These are phyloP conservation scores for Ogataea nonfermentans DNA, from an alignment of 805 yeast genomes.

Conservation along the genomic window DNA sequence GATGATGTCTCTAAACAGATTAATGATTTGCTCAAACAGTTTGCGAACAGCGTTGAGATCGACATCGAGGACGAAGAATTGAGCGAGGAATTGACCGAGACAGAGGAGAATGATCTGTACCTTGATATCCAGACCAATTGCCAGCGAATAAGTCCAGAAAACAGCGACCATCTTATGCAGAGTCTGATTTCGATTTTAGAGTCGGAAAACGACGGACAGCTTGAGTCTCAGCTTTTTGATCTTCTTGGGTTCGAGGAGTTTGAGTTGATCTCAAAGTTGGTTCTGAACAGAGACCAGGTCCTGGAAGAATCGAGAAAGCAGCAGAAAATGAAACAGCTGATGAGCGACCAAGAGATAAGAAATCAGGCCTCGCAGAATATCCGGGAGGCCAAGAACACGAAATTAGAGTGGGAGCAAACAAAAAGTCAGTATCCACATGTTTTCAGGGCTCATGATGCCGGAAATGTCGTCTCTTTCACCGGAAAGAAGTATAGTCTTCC, in stretches of 20 bases:
- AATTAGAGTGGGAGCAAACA: constrained; percentile 44
- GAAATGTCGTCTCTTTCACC: constrained; percentile 67
- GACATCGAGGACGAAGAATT: constrained; percentile 21
- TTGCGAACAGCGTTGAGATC: constrained; percentile 25
- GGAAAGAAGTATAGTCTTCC: constrained; percentile 84
- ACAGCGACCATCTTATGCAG: constrained; percentile 19
- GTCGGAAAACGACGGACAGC: constrained; percentile 45
- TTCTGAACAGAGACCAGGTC: constrained; percentile 43
- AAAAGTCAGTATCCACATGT: constrained; percentile 81
- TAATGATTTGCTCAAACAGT: constrained; percentile 28
- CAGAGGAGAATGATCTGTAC: constrained; percentile 13
- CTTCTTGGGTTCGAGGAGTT: constrained; percentile 83
- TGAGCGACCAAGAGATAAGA: constrained; percentile 56
- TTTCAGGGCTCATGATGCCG: constrained; percentile 64
- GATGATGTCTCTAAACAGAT: constrained; percentile 27
- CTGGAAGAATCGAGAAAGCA: constrained; percentile 22
- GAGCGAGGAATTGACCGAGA: constrained; percentile 6
- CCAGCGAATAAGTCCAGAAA: constrained; percentile 26
- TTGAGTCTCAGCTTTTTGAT: constrained; percentile 75
- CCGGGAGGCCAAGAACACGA: constrained; percentile 46
- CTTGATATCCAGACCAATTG: constrained; percentile 25
- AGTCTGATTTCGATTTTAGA: constrained; percentile 34
- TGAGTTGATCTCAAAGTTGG: constrained; percentile 66
- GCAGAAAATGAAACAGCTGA: constrained; percentile 25
- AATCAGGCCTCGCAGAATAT: constrained; percentile 52